Base-by-base conservation (phyloP, 169 alveolate genomes). In the Eimeria nieschulzi region DNA sequence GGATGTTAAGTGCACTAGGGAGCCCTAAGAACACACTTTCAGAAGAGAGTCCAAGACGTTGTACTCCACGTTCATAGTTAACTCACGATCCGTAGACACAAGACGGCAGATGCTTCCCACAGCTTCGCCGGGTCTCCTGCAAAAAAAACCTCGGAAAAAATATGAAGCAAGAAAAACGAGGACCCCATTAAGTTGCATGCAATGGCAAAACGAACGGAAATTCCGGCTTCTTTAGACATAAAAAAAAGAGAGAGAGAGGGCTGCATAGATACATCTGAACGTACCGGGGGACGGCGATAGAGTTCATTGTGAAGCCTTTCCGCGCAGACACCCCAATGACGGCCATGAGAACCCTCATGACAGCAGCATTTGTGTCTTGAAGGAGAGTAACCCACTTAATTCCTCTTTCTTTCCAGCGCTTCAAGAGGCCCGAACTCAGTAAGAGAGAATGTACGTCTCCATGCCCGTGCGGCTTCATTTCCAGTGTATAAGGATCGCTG, bases 391-490 rank as follows among this genome's bases (percentile, higher is more conserved):
- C 76, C 97, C 98, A 98, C 78, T 95, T 95, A 66, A 95, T 95
- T 17, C 98, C 98, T 76, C 87, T 83, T 26, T 92, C 63, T 0
- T 94, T 53, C 92, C 92, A 92, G 26, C 26, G 3, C 12, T 61
- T 21, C 21, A 96, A 95, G 21, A 96, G 93, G 55, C 97, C 97
- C 83, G 96, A 91, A 73, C 91, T 94, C 85, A 95, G 94, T 9
- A 98, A 92, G n/a, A 98, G 95, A 53, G 97, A 94, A 87, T 97
- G 99, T 25, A 98, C 97, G 83, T 98, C 99, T 0, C 99, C 99
- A 94, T 98, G 99, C 1, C 99, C 99, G 92, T 98, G 99, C 5
- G 99, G 99, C 90, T 98, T 98, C 33, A 98, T 97, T 63, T 54
- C 26, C 39, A 90, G 61, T 5, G 5, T 7, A n/a, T 26, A 70